Conservation (phyloP, 352 stramenopile genomes). For the Globisporangium canariense region DNA sequence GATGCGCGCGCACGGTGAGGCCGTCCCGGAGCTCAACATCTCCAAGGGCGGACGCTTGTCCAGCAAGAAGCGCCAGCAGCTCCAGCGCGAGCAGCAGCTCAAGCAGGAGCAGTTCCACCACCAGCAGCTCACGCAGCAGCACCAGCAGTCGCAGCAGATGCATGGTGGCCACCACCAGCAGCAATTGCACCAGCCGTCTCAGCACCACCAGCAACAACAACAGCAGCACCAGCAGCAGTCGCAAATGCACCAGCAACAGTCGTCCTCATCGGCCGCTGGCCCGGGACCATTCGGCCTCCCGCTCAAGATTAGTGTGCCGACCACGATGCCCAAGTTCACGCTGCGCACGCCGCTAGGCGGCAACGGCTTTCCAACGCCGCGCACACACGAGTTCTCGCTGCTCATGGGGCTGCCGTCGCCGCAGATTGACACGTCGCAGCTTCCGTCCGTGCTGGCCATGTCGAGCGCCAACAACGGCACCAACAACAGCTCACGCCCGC, state of each 20-base stretch:
- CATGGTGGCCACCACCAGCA: slow-evolving; percentile 18
- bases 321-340: slow-evolving; percentile 64
- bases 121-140: slow-evolving; percentile 67
- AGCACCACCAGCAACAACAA: slow-evolving; percentile 21
- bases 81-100: slow-evolving; percentile 63
- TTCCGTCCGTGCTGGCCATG: slow-evolving; percentile 68
- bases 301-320: slow-evolving; percentile 73
- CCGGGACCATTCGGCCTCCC: slow-evolving; percentile 56
- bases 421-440: slow-evolving; percentile 73
- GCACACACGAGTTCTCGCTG: slow-evolving; percentile 65
- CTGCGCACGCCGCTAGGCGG: slow-evolving; percentile 52
- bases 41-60: slow-evolving; percentile 67
- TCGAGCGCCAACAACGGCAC: slow-evolving; percentile 35
- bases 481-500: slow-evolving; percentile 8
- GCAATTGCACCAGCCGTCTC: slow-evolving; percentile 6
- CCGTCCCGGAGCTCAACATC: slow-evolving; percentile 73
- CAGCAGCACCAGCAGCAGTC: slow-evolving; percentile 5
- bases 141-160: slow-evolving; percentile 27
- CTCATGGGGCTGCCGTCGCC: slow-evolving; percentile 63
- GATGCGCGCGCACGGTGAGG: slow-evolving; percentile 60
- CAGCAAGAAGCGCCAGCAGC: slow-evolving; percentile 70
- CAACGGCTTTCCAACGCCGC: slow-evolving; percentile 65
- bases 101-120: slow-evolving; percentile 80
- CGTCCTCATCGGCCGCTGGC: slow-evolving; percentile 16
- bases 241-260: slow-evolving; percentile 21